phyloP scores from a whole-genome alignment of 257 asterid genomes.

The Henckelia pumila region DNA sequence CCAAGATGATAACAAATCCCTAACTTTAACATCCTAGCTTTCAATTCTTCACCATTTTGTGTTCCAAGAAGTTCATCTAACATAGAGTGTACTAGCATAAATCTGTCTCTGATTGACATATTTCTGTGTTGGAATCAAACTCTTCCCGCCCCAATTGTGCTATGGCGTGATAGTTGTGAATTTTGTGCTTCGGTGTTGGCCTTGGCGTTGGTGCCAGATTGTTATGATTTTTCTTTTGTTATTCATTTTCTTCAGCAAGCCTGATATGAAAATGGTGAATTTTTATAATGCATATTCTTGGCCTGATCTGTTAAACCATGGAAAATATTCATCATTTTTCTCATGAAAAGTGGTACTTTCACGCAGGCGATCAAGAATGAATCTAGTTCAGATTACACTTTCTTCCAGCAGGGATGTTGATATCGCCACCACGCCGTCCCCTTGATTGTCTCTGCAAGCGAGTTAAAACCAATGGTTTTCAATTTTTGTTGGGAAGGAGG shows the following conservation, averaged over 20 bases:
- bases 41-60: neutral
- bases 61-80: neutral
- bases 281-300: neutral
- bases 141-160: neutral
- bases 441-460: constrained; percentile 10
- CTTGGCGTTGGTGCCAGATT: neutral
- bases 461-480: constrained; percentile 27
- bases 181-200: neutral
- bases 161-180: neutral
- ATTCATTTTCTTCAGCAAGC: neutral
- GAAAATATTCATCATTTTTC: constrained; percentile 2
- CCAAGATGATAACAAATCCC: neutral
- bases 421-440: neutral
- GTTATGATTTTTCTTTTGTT: neutral
- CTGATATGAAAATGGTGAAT: neutral
- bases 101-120: neutral
- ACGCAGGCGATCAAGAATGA: constrained; percentile 75
- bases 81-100: neutral
- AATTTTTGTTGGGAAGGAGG: constrained; percentile 21
- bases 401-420: constrained; percentile 73
- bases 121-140: neutral
- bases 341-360: constrained; percentile 15
- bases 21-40: no score
- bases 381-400: constrained; percentile 63
- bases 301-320: constrained; percentile 5